Conservation (phyloP, 495 filamentous ascomycete species). For the Neurospora sp. region DNA sequence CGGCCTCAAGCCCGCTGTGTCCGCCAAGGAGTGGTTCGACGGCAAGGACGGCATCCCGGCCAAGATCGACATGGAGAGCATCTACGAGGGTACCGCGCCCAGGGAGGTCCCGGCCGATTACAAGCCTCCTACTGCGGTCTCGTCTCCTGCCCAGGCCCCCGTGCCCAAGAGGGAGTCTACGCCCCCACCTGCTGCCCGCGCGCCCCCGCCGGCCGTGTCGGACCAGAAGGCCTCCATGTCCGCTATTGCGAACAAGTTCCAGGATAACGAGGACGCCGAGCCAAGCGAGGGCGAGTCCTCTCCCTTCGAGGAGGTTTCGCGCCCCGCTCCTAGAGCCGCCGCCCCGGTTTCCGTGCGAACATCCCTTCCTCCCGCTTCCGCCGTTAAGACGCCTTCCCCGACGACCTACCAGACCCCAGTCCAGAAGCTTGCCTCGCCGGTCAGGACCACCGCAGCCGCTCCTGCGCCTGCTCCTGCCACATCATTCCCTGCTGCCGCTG, state of each 20-base stretch:
- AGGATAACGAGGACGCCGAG: conserved; percentile 62
- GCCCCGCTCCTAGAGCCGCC: conserved; percentile 34
- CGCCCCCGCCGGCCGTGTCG: conserved; percentile 55
- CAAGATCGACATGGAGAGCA: conserved; percentile 84
- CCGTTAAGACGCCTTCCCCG: conserved; percentile 17
- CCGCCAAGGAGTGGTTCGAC: conserved; percentile 70
- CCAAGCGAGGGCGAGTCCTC: conserved; percentile 32
- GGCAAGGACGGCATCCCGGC: conserved; percentile 76
- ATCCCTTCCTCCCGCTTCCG: background rate
- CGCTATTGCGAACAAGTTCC: conserved; percentile 72
- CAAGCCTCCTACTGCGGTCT: conserved; percentile 44
- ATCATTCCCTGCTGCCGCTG: conserved; percentile 1
- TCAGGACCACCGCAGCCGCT: conserved; percentile 5
- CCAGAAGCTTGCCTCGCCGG: conserved; percentile 7
- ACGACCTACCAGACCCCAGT: conserved; percentile 12
- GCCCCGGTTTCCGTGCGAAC: conserved; percentile 10
- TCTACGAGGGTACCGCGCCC: conserved; percentile 75
- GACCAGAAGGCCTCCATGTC: conserved; percentile 81
- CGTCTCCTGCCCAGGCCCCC: conserved; percentile 33
- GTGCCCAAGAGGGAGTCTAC: conserved; percentile 46
- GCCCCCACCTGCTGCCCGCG: conserved; percentile 32
- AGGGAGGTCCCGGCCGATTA: conserved; percentile 63
- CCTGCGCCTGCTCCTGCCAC: conserved; percentile 6
- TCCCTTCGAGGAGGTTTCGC: conserved; percentile 76
- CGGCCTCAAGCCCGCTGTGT: conserved; percentile 69